Evolutionary conservation across 2,329 filamentous ascomycete genomes (phyloP).

Genomic region (Didymosphaeria variabile): DNA sequence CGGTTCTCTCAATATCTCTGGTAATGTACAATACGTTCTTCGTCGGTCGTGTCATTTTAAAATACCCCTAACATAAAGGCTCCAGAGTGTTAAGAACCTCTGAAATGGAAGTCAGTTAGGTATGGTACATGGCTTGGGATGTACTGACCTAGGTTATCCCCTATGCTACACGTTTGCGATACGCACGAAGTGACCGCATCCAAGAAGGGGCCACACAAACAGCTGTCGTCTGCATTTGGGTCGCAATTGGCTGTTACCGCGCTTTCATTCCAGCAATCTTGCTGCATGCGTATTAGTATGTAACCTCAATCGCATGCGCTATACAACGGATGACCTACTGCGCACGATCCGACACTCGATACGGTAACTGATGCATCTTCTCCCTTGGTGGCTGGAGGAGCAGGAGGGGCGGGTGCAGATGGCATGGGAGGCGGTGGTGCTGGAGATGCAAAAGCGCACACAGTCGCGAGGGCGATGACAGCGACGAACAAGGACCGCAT

Average conservation of each 20-base stretch:
- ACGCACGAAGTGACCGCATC: conserved; percentile 42
- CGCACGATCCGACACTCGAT: conserved; percentile 33
- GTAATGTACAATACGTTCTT: neutral
- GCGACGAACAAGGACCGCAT: conserved; percentile 25
- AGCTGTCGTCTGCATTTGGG: conserved; percentile 41
- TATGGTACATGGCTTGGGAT: neutral
- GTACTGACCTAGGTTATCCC: conserved; percentile 45
- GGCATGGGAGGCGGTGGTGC: neutral
- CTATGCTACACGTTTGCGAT: conserved; percentile 36
- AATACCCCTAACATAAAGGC: conserved; percentile 1
- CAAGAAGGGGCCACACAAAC: conserved; percentile 46
- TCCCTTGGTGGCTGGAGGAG: neutral
- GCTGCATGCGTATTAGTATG: conserved; percentile 24
- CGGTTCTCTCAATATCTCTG: conserved; percentile 14
- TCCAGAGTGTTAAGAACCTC: conserved; percentile 11
- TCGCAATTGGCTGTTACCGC: conserved; percentile 39
- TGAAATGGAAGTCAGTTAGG: neutral
- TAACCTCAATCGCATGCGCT: neutral
- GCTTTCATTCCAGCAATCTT: conserved; percentile 46
- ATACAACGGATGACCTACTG: conserved; percentile 28
- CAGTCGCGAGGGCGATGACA: conserved; percentile 14
- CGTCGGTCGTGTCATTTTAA: neutral
- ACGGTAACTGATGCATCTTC: conserved; percentile 16
- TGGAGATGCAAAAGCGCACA: conserved; percentile 33
- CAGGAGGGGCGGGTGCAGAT: conserved; percentile 11